Base-by-base conservation (phyloP, 192 early-diverging fungal genomes). In the Backusella westeae region DNA sequence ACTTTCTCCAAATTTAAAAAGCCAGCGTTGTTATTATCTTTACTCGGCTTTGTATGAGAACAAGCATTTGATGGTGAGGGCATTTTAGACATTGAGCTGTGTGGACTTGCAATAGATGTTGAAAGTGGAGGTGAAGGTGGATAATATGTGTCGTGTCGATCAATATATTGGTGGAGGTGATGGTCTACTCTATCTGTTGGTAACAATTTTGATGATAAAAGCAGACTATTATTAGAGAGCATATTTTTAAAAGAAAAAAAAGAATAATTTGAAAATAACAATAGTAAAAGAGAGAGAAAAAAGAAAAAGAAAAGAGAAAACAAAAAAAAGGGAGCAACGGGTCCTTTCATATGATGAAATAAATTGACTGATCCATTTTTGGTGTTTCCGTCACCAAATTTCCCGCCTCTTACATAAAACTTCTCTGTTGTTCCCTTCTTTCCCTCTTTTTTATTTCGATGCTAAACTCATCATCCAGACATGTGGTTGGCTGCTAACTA, bases 1-100 rank as follows among this genome's bases (percentile, higher is more conserved):
- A 89, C 84, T 7, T 84, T 79, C 21, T 88, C 84, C 6, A 89
- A 71, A 67, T 86, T 86, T 19, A 86, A 82, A 32, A 66, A 79
- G 19, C 77, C 70, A 14, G 80, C 39, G 17, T 49, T 41, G 66
- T n/a, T 21, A 63, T 9, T 35, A 3, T 21, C 10, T 69, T 35
- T 19, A 12, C 15, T 38, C 26, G 21, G 35, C 29, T 69, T 69
- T 39, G 42, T 21, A 29, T 21, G 42, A 26, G 12, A 49, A 29
- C 70, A 71, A 29, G 68, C 42, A 14, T 49, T 71, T 49, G 69
- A 49, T 70, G 8, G 19, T 0, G 70, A 32, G 19, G 70, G 15
- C 34, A 21, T 19, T 68, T 68, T 68, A 19, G 67, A 68, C 67
- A 68, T 68, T 68, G 67, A 15, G 29, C 6, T 68, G 15, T 36